Conservation (phyloP, 192 early-diverging fungal species). For the Phycomyces nitens region DNA sequence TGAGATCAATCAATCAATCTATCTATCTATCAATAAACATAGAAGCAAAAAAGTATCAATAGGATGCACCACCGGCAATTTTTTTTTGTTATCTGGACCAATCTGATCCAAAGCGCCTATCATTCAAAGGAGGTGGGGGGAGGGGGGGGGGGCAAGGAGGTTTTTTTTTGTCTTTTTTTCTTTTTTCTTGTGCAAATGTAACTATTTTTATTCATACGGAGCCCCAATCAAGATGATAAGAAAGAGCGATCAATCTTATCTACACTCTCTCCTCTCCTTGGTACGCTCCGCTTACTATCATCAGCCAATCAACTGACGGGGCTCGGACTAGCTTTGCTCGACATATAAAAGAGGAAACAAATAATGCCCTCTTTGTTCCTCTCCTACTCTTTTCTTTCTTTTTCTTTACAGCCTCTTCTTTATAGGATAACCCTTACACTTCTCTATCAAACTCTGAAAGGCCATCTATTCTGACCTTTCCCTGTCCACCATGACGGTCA, state of each 20-base stretch:
- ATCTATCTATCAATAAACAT: too few species aligned
- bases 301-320: neutral
- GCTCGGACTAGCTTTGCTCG: neutral
- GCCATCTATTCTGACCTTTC: too few species aligned
- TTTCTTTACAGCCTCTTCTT: too few species aligned
- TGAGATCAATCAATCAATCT: neutral
- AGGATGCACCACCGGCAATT: too few species aligned
- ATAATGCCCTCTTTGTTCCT: neutral
- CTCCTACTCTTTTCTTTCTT: neutral
- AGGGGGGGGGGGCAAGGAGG: too few species aligned
- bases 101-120: too few species aligned
- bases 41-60: too few species aligned
- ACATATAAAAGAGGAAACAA: neutral
- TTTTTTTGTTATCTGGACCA: too few species aligned
- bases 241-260: slow-evolving; percentile 1
- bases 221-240: neutral
- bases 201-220: neutral
- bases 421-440: too few species aligned
- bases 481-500: slow-evolving; percentile 26
- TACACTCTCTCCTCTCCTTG: neutral
- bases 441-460: too few species aligned
- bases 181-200: neutral
- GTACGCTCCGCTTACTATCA: neutral
- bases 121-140: too few species aligned
- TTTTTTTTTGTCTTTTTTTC: too few species aligned